Evolutionary conservation across 2,329 filamentous ascomycete genomes (phyloP).

Genomic region (Westerdykella aurantiaca): DNA sequence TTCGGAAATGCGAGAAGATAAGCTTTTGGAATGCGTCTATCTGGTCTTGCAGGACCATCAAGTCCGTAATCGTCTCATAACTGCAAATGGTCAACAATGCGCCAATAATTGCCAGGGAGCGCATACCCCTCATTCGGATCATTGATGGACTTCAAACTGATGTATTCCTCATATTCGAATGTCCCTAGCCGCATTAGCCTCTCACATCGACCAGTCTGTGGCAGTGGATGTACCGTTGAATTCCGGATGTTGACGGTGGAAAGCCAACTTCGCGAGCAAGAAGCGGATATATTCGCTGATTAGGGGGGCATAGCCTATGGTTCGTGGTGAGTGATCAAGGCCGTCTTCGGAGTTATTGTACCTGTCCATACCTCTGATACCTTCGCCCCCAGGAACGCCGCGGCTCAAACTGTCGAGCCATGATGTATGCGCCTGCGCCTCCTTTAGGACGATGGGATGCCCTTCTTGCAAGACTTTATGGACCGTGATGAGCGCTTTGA

Average conservation of each 20-base stretch:
- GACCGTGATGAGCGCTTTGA: slow-evolving; percentile 94
- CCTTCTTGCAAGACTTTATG: slow-evolving; percentile 98
- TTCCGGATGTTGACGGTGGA: slow-evolving; percentile 92
- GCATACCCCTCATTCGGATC: slow-evolving; percentile 90
- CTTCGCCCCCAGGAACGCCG: slow-evolving; percentile 70
- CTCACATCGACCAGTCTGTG: slow-evolving; percentile 12
- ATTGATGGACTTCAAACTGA: slow-evolving; percentile 95
- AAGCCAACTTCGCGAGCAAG: slow-evolving; percentile 87
- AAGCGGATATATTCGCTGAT: slow-evolving; percentile 98
- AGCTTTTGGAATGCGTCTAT: slow-evolving; percentile 98
- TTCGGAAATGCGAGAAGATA: slow-evolving; percentile 93
- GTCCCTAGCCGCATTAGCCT: slow-evolving; percentile 48
- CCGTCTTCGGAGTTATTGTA: neutral
- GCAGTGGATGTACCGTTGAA: slow-evolving; percentile 66
- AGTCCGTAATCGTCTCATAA: slow-evolving; percentile 89
- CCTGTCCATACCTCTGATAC: slow-evolving; percentile 61
- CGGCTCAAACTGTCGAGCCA: slow-evolving; percentile 93
- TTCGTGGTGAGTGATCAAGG: neutral
- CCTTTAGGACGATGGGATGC: slow-evolving; percentile 77
- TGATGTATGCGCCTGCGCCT: slow-evolving; percentile 78
- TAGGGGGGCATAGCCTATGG: slow-evolving; percentile 70
- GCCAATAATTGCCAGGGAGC: neutral
- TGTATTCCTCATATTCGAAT: slow-evolving; percentile 98
- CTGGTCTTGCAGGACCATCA: slow-evolving; percentile 95
- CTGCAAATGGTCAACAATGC: slow-evolving; percentile 26